A percentile compares a stretch with the other conserved stretches of the same genome.
Conservation (phyloP, 1,284 basidiomycete genomes). For the Melanopsichium pennsylvanicum region DNA sequence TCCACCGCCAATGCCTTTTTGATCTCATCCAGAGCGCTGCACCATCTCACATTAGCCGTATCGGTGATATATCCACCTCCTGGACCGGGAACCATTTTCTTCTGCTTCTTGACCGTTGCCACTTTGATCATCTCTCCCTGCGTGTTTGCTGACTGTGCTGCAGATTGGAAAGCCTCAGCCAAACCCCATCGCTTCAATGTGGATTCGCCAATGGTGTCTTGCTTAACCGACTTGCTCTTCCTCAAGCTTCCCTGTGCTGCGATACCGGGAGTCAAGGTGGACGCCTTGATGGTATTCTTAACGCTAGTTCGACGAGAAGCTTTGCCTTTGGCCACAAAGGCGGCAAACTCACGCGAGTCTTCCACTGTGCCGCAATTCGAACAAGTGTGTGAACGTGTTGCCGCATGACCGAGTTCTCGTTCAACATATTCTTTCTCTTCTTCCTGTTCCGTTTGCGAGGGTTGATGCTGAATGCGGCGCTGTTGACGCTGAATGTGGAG, state of each 20-base stretch:
- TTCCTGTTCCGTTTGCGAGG: background rate
- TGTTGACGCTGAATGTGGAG: conserved; percentile 11
- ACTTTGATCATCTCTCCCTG: background rate
- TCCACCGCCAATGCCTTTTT: conserved; percentile 44
- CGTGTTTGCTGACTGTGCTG: conserved; percentile 1
- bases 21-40: conserved; percentile 55
- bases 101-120: conserved; percentile 17
- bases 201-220: conserved; percentile 18
- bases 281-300: conserved; percentile 14
- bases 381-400: conserved; percentile 15
- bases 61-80: conserved; percentile 54
- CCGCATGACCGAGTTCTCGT: conserved; percentile 12
- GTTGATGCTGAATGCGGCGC: background rate
- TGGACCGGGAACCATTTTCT: conserved; percentile 57
- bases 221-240: conserved; percentile 11
- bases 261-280: background rate
- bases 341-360: conserved; percentile 27
- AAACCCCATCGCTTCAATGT: conserved; percentile 40
- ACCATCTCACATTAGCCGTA: conserved; percentile 56
- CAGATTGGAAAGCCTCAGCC: conserved; percentile 32
- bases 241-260: conserved; percentile 14
- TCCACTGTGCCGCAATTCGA: conserved; percentile 18
- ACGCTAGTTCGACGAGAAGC: conserved; percentile 21
- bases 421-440: conserved; percentile 13
- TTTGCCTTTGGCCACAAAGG: conserved; percentile 37